Percentiles rank a stretch among this genome's conserved stretches.
Conservation (phyloP, 805 yeast species). For the Cyberlindnera maritima region DNA sequence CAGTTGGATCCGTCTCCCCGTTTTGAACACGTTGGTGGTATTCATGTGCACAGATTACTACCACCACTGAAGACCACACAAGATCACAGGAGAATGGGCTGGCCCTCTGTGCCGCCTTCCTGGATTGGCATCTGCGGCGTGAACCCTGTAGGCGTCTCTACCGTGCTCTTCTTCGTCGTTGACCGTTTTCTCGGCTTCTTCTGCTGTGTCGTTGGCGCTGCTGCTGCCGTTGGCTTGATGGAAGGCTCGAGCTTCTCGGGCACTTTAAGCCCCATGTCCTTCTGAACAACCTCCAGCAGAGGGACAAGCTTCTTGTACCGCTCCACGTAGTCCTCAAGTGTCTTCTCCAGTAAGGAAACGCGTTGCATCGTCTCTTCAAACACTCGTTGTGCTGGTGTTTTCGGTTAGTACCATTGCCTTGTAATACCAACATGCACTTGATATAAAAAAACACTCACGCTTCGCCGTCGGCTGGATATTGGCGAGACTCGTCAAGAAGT, state of each 20-base stretch:
- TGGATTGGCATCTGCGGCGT: conserved; percentile 14
- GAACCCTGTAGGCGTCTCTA: conserved; percentile 12
- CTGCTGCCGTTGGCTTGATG: conserved; percentile 45
- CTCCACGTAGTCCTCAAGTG: conserved; percentile 43
- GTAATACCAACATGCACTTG: background rate
- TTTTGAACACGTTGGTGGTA: too few relatives aligned
- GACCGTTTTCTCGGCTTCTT: conserved; percentile 22
- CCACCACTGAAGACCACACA: too few relatives aligned
- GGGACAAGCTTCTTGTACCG: conserved; percentile 46
- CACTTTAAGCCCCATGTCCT: conserved; percentile 47
- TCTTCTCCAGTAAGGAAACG: conserved; percentile 32
- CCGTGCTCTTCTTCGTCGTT: conserved; percentile 20
- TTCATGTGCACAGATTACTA: too few relatives aligned
- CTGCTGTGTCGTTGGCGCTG: conserved; percentile 3
- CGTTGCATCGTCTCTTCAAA: conserved; percentile 34
- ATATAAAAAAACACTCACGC: conserved; percentile 16
- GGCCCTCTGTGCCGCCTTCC: conserved; percentile 20
- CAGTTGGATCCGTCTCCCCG: too few relatives aligned
- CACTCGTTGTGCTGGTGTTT: conserved; percentile 22
- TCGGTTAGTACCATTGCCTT: background rate
- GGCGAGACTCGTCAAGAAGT: conserved; percentile 34
- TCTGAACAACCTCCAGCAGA: conserved; percentile 44
- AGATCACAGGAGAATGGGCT: conserved; percentile 25
- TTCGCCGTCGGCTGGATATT: conserved; percentile 36
- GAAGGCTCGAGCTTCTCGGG: conserved; percentile 68